These are phyloP conservation scores for Endoconidiophora polonica DNA, from an alignment of 2,329 filamentous ascomycete species.

Conservation along the genomic window DNA sequence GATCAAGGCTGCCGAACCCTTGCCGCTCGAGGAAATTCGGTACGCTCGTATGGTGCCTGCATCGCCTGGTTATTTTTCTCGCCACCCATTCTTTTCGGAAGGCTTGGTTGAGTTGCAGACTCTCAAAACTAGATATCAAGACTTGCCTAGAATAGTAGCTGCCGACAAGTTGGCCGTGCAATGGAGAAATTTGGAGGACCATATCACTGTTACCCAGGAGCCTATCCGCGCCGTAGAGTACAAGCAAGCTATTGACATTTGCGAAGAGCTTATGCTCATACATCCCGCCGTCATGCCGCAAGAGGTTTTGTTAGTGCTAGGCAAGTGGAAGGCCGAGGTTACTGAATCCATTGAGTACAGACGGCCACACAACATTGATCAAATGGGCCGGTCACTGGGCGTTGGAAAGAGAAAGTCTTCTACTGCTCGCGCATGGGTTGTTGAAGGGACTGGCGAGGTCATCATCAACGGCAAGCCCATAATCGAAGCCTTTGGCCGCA, in stretches of 20 bases:
- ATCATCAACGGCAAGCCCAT: slow-evolving; percentile 82
- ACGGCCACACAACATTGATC: slow-evolving; percentile 40
- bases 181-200: slow-evolving; percentile 67
- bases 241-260: slow-evolving; percentile 54
- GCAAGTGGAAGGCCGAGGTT: slow-evolving; percentile 13
- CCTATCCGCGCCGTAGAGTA: slow-evolving; percentile 62
- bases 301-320: slow-evolving; percentile 10
- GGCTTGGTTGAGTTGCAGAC: slow-evolving; percentile 57
- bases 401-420: slow-evolving; percentile 80
- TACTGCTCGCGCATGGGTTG: slow-evolving; percentile 67
- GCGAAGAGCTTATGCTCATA: slow-evolving; percentile 72
- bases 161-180: slow-evolving; percentile 40
- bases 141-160: slow-evolving; percentile 38
- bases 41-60: slow-evolving; percentile 63
- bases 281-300: slow-evolving; percentile 34
- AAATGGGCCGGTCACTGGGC: slow-evolving; percentile 60
- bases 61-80: slow-evolving; percentile 91
- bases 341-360: slow-evolving; percentile 8
- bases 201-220: slow-evolving; percentile 55
- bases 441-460: slow-evolving; percentile 84
- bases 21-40: slow-evolving; percentile 14
- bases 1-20: slow-evolving; percentile 13
- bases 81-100: slow-evolving; percentile 72
- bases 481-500: slow-evolving; percentile 61
- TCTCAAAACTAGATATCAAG: slow-evolving; percentile 53